Evolutionary conservation across 2,329 filamentous ascomycete species (phyloP).

Genomic region (Hypoxylon sp.): DNA sequence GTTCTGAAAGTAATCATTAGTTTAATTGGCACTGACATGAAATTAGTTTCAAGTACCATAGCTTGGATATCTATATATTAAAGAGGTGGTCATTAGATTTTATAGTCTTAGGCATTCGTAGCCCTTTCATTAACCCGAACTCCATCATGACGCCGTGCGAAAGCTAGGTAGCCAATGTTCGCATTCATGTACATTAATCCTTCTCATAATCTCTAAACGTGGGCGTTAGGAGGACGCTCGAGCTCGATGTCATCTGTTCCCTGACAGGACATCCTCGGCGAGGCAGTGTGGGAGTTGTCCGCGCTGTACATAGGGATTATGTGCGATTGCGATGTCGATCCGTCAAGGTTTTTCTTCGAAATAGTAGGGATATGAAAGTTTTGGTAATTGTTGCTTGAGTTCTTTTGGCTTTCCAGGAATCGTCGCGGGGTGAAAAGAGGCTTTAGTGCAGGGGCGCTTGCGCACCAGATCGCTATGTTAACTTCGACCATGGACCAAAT

Average conservation of each 20-base stretch:
- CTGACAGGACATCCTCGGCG: slow-evolving; percentile 8
- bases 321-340: slow-evolving; percentile 34
- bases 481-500: slow-evolving; percentile 59
- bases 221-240: slow-evolving; percentile 7
- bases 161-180: too few relatives aligned
- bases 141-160: too few relatives aligned
- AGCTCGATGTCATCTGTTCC: slow-evolving; percentile 26
- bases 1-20: too few relatives aligned
- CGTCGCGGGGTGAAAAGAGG: slow-evolving; percentile 53
- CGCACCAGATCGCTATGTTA: slow-evolving; percentile 59
- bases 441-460: slow-evolving; percentile 59
- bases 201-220: too few relatives aligned
- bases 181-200: too few relatives aligned
- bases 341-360: slow-evolving; percentile 29
- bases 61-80: too few relatives aligned
- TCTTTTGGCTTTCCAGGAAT: slow-evolving; percentile 36
- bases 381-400: slow-evolving; percentile 32
- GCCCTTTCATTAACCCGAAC: too few relatives aligned
- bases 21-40: too few relatives aligned
- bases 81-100: too few relatives aligned
- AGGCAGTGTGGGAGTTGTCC: slow-evolving; percentile 7
- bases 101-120: too few relatives aligned
- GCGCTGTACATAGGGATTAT: slow-evolving; percentile 10
- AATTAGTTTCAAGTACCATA: too few relatives aligned
- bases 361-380: slow-evolving; percentile 12